Conservation (phyloP, 805 yeast genomes). For the Candida pini region DNA sequence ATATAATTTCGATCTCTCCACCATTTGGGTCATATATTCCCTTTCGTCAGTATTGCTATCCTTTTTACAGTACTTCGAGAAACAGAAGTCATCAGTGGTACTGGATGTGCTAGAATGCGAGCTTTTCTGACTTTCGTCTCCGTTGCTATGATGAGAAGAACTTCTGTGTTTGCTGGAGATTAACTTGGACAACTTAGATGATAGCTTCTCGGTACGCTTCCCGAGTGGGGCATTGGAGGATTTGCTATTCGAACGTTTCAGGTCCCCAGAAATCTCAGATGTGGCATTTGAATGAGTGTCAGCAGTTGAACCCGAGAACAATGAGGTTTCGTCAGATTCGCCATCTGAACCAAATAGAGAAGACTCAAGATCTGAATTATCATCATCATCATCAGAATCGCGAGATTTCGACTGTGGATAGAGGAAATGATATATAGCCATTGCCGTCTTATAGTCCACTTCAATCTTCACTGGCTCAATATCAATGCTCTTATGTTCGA, state of each 20-base stretch:
- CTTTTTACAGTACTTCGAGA: conserved; percentile 1
- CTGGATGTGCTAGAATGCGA: not conserved
- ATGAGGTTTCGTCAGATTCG: no score
- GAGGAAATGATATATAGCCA: conserved; percentile 35
- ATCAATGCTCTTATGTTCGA: conserved; percentile 43
- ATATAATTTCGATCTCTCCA: conserved; percentile 37
- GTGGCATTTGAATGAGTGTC: not conserved
- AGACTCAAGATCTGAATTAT: conserved; percentile 6
- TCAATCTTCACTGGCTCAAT: conserved; percentile 53
- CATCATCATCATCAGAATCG: conserved; percentile 1
- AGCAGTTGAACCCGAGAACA: not conserved
- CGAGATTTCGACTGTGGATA: conserved; percentile 18
- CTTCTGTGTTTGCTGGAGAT: not conserved
- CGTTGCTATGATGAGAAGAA: not conserved
- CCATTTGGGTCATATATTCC: conserved; percentile 36
- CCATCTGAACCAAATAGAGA: not conserved
- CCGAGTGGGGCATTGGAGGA: not conserved
- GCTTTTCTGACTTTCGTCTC: not conserved
- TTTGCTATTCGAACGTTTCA: not conserved
- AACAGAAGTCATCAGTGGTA: conserved; percentile 5
- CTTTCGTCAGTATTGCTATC: conserved; percentile 7
- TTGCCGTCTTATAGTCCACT: conserved; percentile 51
- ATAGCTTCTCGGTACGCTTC: not conserved
- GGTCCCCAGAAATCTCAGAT: not conserved
- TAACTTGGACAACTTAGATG: not conserved